Base-by-base conservation (phyloP, 768 basidiomycete genomes). In the Amanita subjunquillea region DNA sequence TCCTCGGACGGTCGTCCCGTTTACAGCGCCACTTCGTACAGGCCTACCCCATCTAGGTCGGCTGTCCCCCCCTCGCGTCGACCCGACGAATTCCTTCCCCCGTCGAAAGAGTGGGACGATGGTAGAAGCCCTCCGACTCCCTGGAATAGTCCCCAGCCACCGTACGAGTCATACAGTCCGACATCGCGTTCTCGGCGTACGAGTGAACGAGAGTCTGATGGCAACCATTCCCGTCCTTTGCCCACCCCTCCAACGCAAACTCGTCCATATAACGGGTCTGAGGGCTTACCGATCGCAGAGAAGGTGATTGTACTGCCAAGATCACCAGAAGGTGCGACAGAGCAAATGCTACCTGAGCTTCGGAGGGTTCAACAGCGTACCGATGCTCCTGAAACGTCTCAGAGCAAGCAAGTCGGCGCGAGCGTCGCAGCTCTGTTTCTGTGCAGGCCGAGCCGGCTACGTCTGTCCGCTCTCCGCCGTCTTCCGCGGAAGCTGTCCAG, bases 11-110 rank as follows among this genome's bases (percentile, higher is more conserved):
- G 36, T 13, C 42, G 30, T 30, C 23, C 9, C 36, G 10, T 25
- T 17, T 37, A 37, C 25, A 25, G 12, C 22, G 8, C 29, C 13
- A 7, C 50, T 4, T 45, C 40, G 7, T 41, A 48, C 37, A 48
- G 20, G 25, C 27, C 53, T 12, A 6, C 32, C 32, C 9, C 2
- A 32, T 10, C 13, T 27, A 20, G 20, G 20, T 15, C 38, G 8
- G 13, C 30, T 13, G n/a, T 22, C 3, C 49, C 38, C 4, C 36
- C 36, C 17, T 27, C 40, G 15, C 34, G 29, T 3, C 23, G 46
- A 6, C 6, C 51, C 29, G 54, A 46, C 6, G 42, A 55, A 20
- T 55, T 55, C 22, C 27, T 52, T 45, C 54, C 54, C 34, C 50
- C 50, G 1, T 30, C 40, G 23, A 50, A 37, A 38, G 50, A 51